Evolutionary conservation across 768 basidiomycete genomes (phyloP), one percentile per base, ranked within the genome.

Genomic region (Trametes meyenii): DNA sequence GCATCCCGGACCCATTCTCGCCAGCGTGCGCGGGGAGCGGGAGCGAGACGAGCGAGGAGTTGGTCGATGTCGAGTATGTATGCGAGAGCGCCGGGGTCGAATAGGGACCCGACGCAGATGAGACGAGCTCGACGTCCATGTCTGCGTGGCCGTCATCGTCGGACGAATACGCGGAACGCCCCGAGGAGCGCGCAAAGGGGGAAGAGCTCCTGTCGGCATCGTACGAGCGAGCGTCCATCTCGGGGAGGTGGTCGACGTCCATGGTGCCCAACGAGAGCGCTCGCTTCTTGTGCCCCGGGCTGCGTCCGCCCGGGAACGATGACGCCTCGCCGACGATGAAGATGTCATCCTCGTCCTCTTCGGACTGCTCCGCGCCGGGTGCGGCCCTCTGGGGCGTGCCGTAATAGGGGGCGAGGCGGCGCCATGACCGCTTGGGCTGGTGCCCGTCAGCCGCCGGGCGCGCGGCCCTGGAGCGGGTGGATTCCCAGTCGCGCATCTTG

Each of bases 401-500:
- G 61, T 64, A 54, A 58, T 55, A 64, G 40, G 56, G 54, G n/a
- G 49, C 57, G 24, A 48, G 57, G 50, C 57, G 58, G 17, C 59
- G 65, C 43, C 59, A 40, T 14, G 54, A 50, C 36, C 53, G 40
- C 39, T 24, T 44, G 17, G 43, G 43, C 42, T 50, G 60, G 45
- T 35, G 39, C 10, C 35, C 38, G 26, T 51, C 59, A 39, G 43
- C 35, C 10, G 51, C 45, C 36, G 42, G 26, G 19, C 64, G 60
- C 58, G 36, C 48, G 17, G 54, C 26, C 26, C 75, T 74, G 39
- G 81, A 81, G 57, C 84, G 77, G 24, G 78, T 77, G 50, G 78
- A 73, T 71, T 90, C 89, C 69, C 85, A 87, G 64, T 89, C 85
- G 57, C 86, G 86, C 89, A 91, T 90, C 53, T 86, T 85, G 58